Evolutionary conservation across 257 asterid species (phyloP).

Genomic region (Ballota nigra): DNA sequence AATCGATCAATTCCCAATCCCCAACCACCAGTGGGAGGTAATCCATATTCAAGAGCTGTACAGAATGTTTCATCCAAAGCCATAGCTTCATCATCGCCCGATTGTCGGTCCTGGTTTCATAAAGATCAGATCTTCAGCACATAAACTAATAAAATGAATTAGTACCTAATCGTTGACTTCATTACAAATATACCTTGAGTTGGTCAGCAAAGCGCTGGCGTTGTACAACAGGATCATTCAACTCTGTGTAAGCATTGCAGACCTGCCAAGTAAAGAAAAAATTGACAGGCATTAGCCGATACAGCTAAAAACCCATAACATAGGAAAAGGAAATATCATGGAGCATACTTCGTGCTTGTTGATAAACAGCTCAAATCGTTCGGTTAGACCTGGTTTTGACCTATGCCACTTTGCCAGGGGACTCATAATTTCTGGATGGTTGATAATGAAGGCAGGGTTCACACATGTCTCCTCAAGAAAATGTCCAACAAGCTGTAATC

Average conservation of each 20-base stretch:
- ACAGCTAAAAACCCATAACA: background rate
- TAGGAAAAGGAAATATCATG: background rate
- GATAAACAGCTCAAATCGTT: slow-evolving; percentile 80
- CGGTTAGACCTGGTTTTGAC: slow-evolving; percentile 82
- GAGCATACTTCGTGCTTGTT: slow-evolving; percentile 78
- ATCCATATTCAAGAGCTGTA: slow-evolving; percentile 88
- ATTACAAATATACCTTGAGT: slow-evolving; percentile 67
- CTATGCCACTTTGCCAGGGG: slow-evolving; percentile 97
- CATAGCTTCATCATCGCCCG: slow-evolving; percentile 99
- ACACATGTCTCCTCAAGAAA: slow-evolving; percentile 82
- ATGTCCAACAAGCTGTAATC: slow-evolving; percentile 78
- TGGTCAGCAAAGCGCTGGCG: slow-evolving; percentile 93
- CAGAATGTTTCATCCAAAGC: slow-evolving; percentile 84
- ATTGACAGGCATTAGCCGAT: background rate
- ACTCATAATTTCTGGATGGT: slow-evolving; percentile 95
- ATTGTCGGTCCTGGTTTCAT: slow-evolving; percentile 75
- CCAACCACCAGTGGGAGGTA: slow-evolving; percentile 98
- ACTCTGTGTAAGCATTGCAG: slow-evolving; percentile 93
- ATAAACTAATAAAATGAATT: too few relatives aligned
- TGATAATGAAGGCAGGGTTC: slow-evolving; percentile 77
- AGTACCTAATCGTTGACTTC: too few relatives aligned
- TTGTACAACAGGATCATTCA: slow-evolving; percentile 94
- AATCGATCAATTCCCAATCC: slow-evolving; percentile 93
- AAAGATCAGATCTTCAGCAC: slow-evolving; percentile 6
- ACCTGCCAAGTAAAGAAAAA: slow-evolving; percentile 39